Base-by-base conservation (phyloP, 1,284 basidiomycete species). In the Heterobasidion annosum region DNA sequence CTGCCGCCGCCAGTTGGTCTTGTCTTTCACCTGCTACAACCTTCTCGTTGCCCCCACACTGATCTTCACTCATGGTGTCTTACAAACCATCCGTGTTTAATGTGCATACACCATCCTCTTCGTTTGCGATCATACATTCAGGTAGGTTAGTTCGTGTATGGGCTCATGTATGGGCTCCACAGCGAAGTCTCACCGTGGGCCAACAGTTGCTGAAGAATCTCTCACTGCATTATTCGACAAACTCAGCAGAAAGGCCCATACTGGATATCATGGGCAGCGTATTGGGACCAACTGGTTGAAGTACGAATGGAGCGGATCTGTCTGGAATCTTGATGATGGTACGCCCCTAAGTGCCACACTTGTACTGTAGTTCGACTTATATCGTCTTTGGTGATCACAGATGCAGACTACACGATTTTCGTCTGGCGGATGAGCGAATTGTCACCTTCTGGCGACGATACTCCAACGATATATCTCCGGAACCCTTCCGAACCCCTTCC, bases 271-370 rank as follows among this genome's bases (percentile, higher is more conserved):
- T 55, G 78, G 79, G 10, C 68, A 77, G 56, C 77, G 77, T 19
- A 78, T 91, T 18, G 81, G 80, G 18, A 71, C 85, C 25, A 86
- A 87, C 34, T 91, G 88, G 87, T 73, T 91, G 51, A 91, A 90
- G 63, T 91, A 91, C 64, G 78, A 84, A 55, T 90, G 82, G 73
- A 81, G 81, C 59, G 77, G 76, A n/a, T 72, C 79, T 0, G 68
- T 85, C 45, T 91, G 88, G 86, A 87, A 88, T 64, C 68, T 91
- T 8, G 87, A 91, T 63, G 88, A 91, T 62, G 88, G 88, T 83
- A 61, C 54, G 73, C 65, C 16, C 32, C 35, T 33, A 18, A 5
- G 19, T 18, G 25, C 25, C 12, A 19, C 19, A 9, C 35, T 48
- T 19, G 18, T 34, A 50, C 15, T n/a, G 15, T 19, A 8, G 10